Percentiles rank a stretch among this genome's conserved stretches.
These are phyloP conservation scores for Daucus carota DNA, from an alignment of 129 eudicot genomes.

Conservation along the genomic window DH1_v3.0 NC_030389.2:44533001-44533500, in stretches of 20 bases:
- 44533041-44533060: not conserved
- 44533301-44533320: conserved; percentile 65
- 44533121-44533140: conserved; percentile 35
- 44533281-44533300: conserved; percentile 43
- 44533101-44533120: not conserved
- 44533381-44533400: conserved; percentile 34
- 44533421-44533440: conserved; percentile 17
- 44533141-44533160: conserved; percentile 40
- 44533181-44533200: conserved; percentile 41
- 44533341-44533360: not conserved
- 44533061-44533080: not conserved
- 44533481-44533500: not conserved
- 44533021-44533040: conserved; percentile 28
- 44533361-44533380: not conserved
- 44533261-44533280: conserved; percentile 29
- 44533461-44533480: not conserved
- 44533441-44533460: not conserved
- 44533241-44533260: not conserved
- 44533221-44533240: not conserved
- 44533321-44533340: conserved; percentile 20
- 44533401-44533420: conserved; percentile 31
- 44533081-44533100: not conserved
- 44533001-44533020: conserved; percentile 50
- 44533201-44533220: conserved; percentile 3
- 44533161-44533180: conserved; percentile 56